Conservation (phyloP, 257 asterid species). For the Ballota nigra region DNA sequence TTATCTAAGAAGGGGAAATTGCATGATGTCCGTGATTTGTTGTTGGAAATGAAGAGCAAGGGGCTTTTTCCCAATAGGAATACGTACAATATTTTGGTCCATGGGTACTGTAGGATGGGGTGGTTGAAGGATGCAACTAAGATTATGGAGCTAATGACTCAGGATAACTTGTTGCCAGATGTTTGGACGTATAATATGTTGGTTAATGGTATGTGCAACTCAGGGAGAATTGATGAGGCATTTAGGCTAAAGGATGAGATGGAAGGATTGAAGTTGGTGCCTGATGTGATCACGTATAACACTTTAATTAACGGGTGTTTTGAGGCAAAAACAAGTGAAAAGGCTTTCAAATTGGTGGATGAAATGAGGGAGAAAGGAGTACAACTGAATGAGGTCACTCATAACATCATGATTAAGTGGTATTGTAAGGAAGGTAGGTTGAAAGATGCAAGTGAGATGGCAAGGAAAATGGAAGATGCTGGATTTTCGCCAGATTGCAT, state of each 20-base stretch:
- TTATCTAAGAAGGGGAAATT: constrained; percentile 73
- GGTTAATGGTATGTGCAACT: constrained; percentile 61
- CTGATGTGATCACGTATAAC: constrained; percentile 77
- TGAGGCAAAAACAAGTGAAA: constrained; percentile 33
- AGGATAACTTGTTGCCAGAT: constrained; percentile 55
- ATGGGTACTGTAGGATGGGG: constrained; percentile 77
- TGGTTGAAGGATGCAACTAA: constrained; percentile 73
- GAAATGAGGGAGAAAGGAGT: constrained; percentile 69
- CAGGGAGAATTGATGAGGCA: constrained; percentile 67
- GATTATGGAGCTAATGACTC: constrained; percentile 68
- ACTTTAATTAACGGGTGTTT: constrained; percentile 76
- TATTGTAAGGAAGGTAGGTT: constrained; percentile 69
- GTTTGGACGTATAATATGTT: constrained; percentile 70
- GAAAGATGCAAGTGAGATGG: constrained; percentile 53
- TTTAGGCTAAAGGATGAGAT: constrained; percentile 59
- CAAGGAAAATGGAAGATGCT: constrained; percentile 54
- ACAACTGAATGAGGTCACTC: constrained; percentile 51
- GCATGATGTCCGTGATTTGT: constrained; percentile 58
- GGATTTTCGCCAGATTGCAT: constrained; percentile 61
- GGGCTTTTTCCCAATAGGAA: constrained; percentile 58
- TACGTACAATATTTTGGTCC: constrained; percentile 69
- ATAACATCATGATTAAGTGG: constrained; percentile 78
- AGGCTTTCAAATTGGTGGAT: constrained; percentile 53
- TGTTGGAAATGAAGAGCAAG: constrained; percentile 66
- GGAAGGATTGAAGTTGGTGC: constrained; percentile 60